Evolutionary conservation across 192 early-diverging fungal genomes (phyloP), one percentile per base, ranked within the genome.

Genomic region (Obelidium mucronatum): DNA sequence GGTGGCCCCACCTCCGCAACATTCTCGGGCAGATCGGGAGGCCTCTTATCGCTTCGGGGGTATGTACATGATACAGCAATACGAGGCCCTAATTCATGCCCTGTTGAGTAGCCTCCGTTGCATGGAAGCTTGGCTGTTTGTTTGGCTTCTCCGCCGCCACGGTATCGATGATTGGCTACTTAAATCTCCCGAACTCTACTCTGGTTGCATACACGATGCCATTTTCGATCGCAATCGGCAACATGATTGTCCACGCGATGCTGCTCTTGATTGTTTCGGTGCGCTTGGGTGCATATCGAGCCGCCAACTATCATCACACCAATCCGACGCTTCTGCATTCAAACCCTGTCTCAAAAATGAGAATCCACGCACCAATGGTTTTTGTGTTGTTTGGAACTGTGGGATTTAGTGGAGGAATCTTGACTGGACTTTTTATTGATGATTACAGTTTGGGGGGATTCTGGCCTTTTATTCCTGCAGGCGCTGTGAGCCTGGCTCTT

Each of bases 71-170:
- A 8, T 36, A 1, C 33, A 0, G 17, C 15, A 28, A 5, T 19
- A 48, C 8, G 19, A 48, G 44, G 8, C 44, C 8, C 8, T 6
- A 48, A 48, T 19, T 15, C 44, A 48, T 48, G 44, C 44, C 44
- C 44, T 48, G n/a, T n/a, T n/a, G n/a, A 48, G 11, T 48, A 48
- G 44, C 67, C 11, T 68, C 67, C 15, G 31, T 68, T 26, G 40
- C 67, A 17, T 68, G 67, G 67, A 68, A 68, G 52, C 67, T 68
- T 48, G 67, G 67, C 35, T 53, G 42, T 36, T 68, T 44, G n/a
- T 26, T 52, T 30, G 67, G 67, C 19, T 51, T 44, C 34, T 17
- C 67, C 6, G 44, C 42, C 5, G 39, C 67, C 24, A 24, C 34
- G 40, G 48, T 52, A 13, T 44, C 67, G n/a, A 68, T 68, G 42